Conservation (phyloP, 768 basidiomycete species). For the Leccinum rimulosum region DNA sequence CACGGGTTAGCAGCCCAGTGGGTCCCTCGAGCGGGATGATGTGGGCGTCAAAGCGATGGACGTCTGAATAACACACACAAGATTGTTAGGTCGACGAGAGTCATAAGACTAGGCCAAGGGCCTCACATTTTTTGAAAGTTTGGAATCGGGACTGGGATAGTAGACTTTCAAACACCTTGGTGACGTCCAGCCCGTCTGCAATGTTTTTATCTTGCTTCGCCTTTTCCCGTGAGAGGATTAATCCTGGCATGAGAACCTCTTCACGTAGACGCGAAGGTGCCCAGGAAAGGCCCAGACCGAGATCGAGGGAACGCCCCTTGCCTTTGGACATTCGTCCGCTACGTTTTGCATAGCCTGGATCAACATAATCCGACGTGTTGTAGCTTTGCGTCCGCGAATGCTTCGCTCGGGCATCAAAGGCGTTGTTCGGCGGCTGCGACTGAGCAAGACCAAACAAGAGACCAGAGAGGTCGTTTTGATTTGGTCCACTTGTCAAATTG, state of each 20-base stretch:
- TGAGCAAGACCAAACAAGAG: slow-evolving; percentile 8
- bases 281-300: slow-evolving; percentile 69
- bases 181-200: slow-evolving; percentile 32
- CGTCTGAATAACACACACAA: slow-evolving; percentile 43
- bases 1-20: slow-evolving; percentile 61
- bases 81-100: slow-evolving; percentile 12
- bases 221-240: slow-evolving; percentile 30
- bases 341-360: slow-evolving; percentile 9
- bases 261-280: slow-evolving; percentile 67
- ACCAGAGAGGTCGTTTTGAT: slow-evolving; percentile 7
- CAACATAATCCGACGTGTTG: slow-evolving; percentile 25
- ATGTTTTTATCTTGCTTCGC: slow-evolving; percentile 19
- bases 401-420: slow-evolving; percentile 32
- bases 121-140: slow-evolving; percentile 62
- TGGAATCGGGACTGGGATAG: slow-evolving; percentile 37
- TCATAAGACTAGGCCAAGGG: slow-evolving; percentile 11
- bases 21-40: slow-evolving; percentile 76
- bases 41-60: slow-evolving; percentile 71
- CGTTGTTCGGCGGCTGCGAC: slow-evolving; percentile 24
- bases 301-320: slow-evolving; percentile 71
- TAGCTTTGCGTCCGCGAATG: slow-evolving; percentile 24
- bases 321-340: slow-evolving; percentile 31
- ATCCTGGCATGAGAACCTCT: slow-evolving; percentile 55
- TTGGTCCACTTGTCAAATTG: slow-evolving; percentile 16
- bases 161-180: slow-evolving; percentile 36